These are phyloP conservation scores for Vanilla planifolia DNA, from an alignment of 106 monocot genomes.

Conservation along the genomic window DNA sequence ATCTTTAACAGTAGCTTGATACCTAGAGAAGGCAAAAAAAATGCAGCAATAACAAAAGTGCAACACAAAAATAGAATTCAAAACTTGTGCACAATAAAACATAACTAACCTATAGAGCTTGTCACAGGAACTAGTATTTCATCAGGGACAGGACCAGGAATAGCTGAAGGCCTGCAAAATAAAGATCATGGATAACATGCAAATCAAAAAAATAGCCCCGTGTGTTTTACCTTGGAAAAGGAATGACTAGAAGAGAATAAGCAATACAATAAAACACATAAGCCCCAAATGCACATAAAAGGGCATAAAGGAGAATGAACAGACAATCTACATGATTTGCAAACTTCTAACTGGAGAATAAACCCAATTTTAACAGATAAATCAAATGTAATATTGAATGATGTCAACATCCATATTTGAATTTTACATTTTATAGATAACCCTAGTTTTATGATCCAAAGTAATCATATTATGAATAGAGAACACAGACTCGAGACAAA, in stretches of 20 bases:
- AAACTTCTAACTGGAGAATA: too few species aligned
- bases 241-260: background rate
- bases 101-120: slow-evolving; percentile 71
- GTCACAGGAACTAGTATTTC: slow-evolving; percentile 79
- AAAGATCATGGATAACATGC: background rate
- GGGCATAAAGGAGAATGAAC: too few species aligned
- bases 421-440: too few species aligned
- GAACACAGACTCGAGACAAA: too few species aligned
- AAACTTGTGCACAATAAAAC: background rate
- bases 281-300: too few species aligned
- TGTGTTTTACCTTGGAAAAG: background rate
- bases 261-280: too few species aligned
- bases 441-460: too few species aligned
- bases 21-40: slow-evolving; percentile 36
- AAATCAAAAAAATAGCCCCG: background rate
- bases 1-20: slow-evolving; percentile 77
- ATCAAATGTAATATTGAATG: too few species aligned
- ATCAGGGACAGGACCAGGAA: slow-evolving; percentile 94
- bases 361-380: too few species aligned
- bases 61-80: background rate
- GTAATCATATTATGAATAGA: too few species aligned
- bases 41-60: background rate
- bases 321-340: too few species aligned
- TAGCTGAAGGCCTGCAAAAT: slow-evolving; percentile 77
- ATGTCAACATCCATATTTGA: too few species aligned